Base-by-base conservation (phyloP, 2,329 filamentous ascomycete species). In the Curvularia verruculosa region DNA sequence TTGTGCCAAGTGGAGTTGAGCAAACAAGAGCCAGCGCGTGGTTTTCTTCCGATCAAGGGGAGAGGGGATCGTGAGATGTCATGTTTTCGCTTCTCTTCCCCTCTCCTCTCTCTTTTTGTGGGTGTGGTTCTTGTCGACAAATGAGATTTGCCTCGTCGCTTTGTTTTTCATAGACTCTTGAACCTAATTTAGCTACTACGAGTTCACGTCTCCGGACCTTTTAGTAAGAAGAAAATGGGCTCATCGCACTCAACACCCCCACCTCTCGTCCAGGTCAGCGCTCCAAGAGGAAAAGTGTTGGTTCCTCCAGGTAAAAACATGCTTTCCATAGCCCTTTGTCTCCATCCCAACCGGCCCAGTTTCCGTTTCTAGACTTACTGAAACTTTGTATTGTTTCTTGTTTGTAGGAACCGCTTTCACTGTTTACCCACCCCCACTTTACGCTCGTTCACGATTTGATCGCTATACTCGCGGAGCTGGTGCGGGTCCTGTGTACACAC, bases 201-300 rank as follows among this genome's bases (percentile, higher is more conserved):
- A 29, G 24, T 8, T 29, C 8, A 2, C 26, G 8, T 4, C 10
- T 29, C 7, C 26, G 26, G 5, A 31, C 13, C 15, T 31, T 1
- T 31, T 3, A 10, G 3, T 2, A 29, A 8, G 2, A 31, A 31
- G 19, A 43, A 28, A 23, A 72, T 72, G 70, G 70, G 69, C 29
- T 49, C 58, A 45, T 44, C 56, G 15, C 58, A 58, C 45, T 71
- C 70, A 15, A 62, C 59, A 10, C 65, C 67, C 3, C 64, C 66
- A 3, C 67, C 69, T 1, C 64, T 71, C 19, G 53, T 72, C 47
- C 51, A 66, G 45, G 58, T 73, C 54, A 47, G 51, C 26, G 67
- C 66, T 7, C 61, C 64, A 1, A 43, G 51, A 24, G 66, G 62
- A 31, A 62, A 58, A 43, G 52, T 70, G 36, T 37, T 70, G 21